Conservation (phyloP, 2,329 filamentous ascomycete species). For the Apiospora kogelbergensis region DNA sequence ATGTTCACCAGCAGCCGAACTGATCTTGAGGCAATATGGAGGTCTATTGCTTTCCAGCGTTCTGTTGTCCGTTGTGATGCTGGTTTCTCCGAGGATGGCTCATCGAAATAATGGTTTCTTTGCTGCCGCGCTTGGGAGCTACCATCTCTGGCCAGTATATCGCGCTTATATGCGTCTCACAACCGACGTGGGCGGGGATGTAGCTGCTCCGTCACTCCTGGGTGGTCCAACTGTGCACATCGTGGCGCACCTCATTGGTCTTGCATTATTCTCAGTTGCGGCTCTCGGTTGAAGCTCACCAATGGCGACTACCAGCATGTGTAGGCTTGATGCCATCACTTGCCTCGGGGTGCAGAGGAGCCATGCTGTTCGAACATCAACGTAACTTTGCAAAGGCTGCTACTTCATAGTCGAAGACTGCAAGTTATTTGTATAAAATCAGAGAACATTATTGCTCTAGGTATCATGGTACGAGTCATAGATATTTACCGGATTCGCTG, state of each 20-base stretch:
- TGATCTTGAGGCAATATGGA: conserved; percentile 48
- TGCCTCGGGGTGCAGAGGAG: too few relatives aligned
- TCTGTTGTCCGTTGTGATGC: conserved; percentile 40
- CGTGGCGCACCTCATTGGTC: conserved; percentile 38
- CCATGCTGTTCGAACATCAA: not conserved
- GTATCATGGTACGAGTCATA: too few relatives aligned
- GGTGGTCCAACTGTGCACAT: conserved; percentile 50
- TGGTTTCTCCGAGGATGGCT: conserved; percentile 27
- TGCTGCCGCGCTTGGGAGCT: conserved; percentile 43
- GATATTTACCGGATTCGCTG: too few relatives aligned
- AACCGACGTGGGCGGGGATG: conserved; percentile 16
- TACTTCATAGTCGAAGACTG: not conserved
- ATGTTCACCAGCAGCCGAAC: conserved; percentile 38
- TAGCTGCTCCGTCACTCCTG: conserved; percentile 29
- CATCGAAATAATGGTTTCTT: conserved; percentile 34
- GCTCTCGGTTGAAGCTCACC: not conserved
- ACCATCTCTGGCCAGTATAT: conserved; percentile 49
- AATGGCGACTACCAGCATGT: not conserved
- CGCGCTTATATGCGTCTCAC: conserved; percentile 40
- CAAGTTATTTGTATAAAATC: not conserved
- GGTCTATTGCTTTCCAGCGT: conserved; percentile 46
- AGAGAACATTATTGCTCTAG: not conserved
- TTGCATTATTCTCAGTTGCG: conserved; percentile 34
- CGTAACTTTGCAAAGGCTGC: too few relatives aligned
- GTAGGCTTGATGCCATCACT: not conserved